These are phyloP conservation scores for Salvia miltiorrhiza DNA, from an alignment of 257 asterid species.

Conservation along the genomic window DNA sequence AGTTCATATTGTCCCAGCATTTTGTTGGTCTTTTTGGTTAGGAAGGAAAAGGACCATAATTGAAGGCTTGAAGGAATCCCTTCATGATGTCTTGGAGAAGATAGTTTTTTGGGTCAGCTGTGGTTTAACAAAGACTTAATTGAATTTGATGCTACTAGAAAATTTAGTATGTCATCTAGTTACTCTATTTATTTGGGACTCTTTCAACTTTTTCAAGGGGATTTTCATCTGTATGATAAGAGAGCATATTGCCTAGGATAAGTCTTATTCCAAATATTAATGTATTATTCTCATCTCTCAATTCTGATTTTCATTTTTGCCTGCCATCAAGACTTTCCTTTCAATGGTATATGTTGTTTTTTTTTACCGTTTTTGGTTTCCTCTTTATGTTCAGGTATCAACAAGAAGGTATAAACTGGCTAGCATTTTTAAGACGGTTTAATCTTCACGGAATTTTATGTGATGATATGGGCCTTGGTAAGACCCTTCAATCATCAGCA, in stretches of 20 bases:
- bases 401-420: slow-evolving; percentile 99
- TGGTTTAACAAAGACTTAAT: not conserved
- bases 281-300: not conserved
- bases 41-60: not conserved
- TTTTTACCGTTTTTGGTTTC: slow-evolving; percentile 23
- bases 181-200: not conserved
- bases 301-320: not conserved
- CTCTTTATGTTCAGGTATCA: slow-evolving; percentile 70
- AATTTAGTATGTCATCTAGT: not conserved
- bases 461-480: slow-evolving; percentile 99
- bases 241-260: not conserved
- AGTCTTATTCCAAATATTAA: not conserved
- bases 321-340: not conserved
- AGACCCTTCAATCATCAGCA: slow-evolving; percentile 97
- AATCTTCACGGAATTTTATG: slow-evolving; percentile 96
- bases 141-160: not conserved
- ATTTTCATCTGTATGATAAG: not conserved
- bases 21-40: not conserved
- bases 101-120: not conserved
- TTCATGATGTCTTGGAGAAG: not conserved
- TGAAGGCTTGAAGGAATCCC: not conserved
- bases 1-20: not conserved
- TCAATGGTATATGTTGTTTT: slow-evolving; percentile 9
- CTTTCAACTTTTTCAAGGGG: not conserved
- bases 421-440: slow-evolving; percentile 88